Percentiles rank a stretch among this genome's conserved stretches.
phyloP scores from a whole-genome alignment of 345 rosid species.

The Citrus reticulata region DNA sequence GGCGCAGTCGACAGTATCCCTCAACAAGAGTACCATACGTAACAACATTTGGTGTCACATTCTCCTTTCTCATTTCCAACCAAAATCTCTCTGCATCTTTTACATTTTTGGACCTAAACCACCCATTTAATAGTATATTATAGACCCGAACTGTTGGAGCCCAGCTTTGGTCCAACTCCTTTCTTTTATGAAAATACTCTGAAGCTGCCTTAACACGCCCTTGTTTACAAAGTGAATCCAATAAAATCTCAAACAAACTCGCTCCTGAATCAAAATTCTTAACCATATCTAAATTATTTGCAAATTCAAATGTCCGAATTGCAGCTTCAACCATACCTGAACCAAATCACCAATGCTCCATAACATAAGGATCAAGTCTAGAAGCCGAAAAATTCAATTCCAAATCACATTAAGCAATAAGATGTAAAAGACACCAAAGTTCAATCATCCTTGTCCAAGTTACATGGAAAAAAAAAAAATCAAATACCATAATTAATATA shows the following conservation, averaged over 20 bases:
- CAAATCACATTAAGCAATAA: neutral
- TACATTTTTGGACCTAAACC: constrained; percentile 67
- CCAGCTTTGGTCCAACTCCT: constrained; percentile 38
- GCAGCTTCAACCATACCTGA: constrained; percentile 70
- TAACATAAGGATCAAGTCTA: neutral
- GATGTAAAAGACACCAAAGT: neutral
- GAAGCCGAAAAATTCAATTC: neutral
- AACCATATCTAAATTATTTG: constrained; percentile 32
- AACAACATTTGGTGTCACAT: constrained; percentile 55
- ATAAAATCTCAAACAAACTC: constrained; percentile 55
- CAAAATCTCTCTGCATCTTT: constrained; percentile 71
- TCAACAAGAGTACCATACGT: constrained; percentile 80
- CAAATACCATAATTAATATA: neutral
- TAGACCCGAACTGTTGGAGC: constrained; percentile 52
- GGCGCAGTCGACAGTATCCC: constrained; percentile 73
- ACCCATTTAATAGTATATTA: constrained; percentile 78
- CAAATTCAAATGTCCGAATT: constrained; percentile 63
- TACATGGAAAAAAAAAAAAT: no score
- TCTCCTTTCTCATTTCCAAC: constrained; percentile 55
- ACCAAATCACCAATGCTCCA: constrained; percentile 4
- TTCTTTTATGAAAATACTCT: constrained; percentile 38
- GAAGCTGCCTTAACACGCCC: constrained; percentile 60
- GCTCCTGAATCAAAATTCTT: constrained; percentile 27
- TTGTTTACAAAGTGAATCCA: constrained; percentile 88
- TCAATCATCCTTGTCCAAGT: neutral